Percentiles rank a stretch among this genome's conserved stretches.
These are phyloP conservation scores for Beauveria varroae DNA, from an alignment of 2,329 filamentous ascomycete species.

Conservation along the genomic window DNA sequence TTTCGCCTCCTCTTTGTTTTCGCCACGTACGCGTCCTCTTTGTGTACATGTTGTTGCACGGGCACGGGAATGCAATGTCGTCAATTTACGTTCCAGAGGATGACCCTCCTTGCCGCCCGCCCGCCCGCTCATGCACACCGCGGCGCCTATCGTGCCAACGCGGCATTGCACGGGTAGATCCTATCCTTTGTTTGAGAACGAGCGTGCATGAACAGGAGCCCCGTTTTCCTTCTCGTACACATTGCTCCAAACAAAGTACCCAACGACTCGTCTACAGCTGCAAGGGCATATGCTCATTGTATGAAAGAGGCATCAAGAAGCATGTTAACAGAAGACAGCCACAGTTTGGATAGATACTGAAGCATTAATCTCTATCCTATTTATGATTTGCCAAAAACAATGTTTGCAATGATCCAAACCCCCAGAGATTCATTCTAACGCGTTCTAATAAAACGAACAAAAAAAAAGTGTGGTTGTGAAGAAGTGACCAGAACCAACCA, in stretches of 20 bases:
- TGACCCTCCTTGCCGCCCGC: too few species aligned
- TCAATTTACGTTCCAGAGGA: too few species aligned
- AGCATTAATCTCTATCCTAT: conserved; percentile 7
- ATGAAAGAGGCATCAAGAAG: background rate
- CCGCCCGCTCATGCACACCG: too few species aligned
- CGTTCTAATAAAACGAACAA: background rate
- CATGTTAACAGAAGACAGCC: background rate
- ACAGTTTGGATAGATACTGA: background rate
- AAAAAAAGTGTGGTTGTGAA: background rate
- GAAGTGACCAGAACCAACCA: background rate
- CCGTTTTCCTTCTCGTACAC: background rate
- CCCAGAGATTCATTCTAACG: conserved; percentile 3
- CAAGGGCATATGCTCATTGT: background rate
- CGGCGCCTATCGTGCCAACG: too few species aligned
- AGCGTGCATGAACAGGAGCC: background rate
- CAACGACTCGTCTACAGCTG: background rate
- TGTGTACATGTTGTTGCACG: too few species aligned
- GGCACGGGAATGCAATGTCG: too few species aligned
- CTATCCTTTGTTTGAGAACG: too few species aligned
- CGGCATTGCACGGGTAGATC: too few species aligned
- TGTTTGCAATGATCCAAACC: conserved; percentile 1
- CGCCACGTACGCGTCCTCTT: too few species aligned
- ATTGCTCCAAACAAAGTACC: background rate
- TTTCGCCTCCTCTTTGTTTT: too few species aligned
- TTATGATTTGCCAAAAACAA: background rate